Evolutionary conservation across 139 green algal species (phyloP).

Genomic region (Chlorella vulgaris): DNA sequence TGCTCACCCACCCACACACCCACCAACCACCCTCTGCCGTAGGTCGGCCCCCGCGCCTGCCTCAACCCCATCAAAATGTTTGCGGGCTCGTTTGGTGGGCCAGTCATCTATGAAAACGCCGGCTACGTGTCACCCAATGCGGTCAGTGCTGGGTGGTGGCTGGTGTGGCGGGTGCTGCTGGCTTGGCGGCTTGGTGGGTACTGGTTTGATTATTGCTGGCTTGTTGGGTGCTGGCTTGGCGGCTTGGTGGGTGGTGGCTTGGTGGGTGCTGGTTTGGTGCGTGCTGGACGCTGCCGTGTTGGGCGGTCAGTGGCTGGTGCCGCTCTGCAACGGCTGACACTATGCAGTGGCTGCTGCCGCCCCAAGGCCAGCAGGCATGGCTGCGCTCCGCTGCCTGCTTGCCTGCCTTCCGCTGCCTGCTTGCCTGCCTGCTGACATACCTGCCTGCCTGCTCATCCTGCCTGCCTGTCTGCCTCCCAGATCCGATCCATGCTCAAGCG

Average conservation of each 20-base stretch:
- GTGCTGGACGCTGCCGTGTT: no score
- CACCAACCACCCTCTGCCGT: not conserved
- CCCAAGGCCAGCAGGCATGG: not conserved
- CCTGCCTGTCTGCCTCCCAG: slow-evolving; percentile 21
- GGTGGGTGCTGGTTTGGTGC: no score
- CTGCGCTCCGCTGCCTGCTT: no score
- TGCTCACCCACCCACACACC: not conserved
- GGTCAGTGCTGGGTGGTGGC: slow-evolving; percentile 35
- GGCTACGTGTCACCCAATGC: slow-evolving; percentile 92
- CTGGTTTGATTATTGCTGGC: no score
- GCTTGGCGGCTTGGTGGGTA: no score
- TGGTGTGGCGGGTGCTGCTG: not conserved
- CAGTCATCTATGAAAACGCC: slow-evolving; percentile 92
- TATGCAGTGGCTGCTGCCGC: no score
- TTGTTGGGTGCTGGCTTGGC: no score
- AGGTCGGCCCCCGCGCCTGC: slow-evolving; percentile 90
- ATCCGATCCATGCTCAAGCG: slow-evolving; percentile 76
- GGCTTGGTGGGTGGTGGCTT: no score
- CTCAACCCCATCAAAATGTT: slow-evolving; percentile 97
- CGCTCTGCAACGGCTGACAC: no score
- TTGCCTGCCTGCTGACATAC: no score
- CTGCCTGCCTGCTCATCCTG: not conserved
- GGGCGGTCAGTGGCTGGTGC: no score
- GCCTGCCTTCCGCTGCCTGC: no score
- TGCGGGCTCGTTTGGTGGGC: slow-evolving; percentile 84